Evolutionary conservation across 2,329 filamentous ascomycete genomes (phyloP), one percentile per base, ranked within the genome.

Genomic region (Blumeriella jaapii): DNA sequence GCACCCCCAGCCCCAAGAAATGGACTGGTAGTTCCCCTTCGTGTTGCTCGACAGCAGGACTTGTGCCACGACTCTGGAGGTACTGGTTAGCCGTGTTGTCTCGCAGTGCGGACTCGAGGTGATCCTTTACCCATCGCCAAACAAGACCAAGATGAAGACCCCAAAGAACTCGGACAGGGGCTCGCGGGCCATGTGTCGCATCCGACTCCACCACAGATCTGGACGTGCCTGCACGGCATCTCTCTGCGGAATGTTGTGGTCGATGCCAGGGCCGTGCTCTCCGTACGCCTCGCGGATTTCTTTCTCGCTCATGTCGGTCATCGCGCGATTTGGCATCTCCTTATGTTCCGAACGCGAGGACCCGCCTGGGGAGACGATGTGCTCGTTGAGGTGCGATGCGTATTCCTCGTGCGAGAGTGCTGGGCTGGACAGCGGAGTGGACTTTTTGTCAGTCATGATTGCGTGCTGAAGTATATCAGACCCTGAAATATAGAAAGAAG

Each of bases 91-190:
- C 6, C 20, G 11, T 11, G 11, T n/a, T n/a, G n/a, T n/a, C n/a
- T n/a, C n/a, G n/a, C n/a, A n/a, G n/a, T n/a, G n/a, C n/a, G n/a
- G n/a, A n/a, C n/a, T n/a, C n/a, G n/a, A n/a, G n/a, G n/a, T n/a
- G n/a, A n/a, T n/a, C n/a, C n/a, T n/a, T n/a, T 40, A 73, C 19
- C 77, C 78, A 41, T 82, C 73, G 6, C 79, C 79, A 48, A 83
- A 83, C 26, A 83, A 59, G 42, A 83, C 63, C 36, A 83, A 53
- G 36, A 79, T 68, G 61, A 83, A 76, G 12, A 74, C 77, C 9
- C 77, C 77, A 36, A 78, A 68, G 59, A 82, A 82, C 46, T 82
- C 78, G 1, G 74, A 71, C 40, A 82, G 71, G 1, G 51, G 49
- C 13, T 54, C 52, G 16, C 47, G 38, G 17, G 52, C 32, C 0